Percentiles rank a stretch among this genome's conserved stretches.
Evolutionary conservation across 2,329 filamentous ascomycete species (phyloP).

Genomic region (Diaporthe citrichinensis): DNA sequence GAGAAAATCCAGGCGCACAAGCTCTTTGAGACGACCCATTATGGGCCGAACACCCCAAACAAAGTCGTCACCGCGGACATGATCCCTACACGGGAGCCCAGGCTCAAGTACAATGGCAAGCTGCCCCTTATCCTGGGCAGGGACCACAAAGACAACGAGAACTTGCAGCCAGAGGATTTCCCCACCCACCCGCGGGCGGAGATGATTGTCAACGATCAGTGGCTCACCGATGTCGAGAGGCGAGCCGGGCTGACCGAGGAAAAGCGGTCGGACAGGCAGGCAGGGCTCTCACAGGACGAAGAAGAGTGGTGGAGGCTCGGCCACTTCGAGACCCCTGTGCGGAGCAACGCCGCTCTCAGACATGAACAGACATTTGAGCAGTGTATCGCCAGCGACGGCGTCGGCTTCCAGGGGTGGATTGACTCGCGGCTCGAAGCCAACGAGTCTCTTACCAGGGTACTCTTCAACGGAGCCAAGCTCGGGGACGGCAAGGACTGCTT

Average conservation of each 20-base stretch:
- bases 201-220: slow-evolving; percentile 54
- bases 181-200: slow-evolving; percentile 25
- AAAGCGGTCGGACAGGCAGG: background rate
- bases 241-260: background rate
- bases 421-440: slow-evolving; percentile 39
- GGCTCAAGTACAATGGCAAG: slow-evolving; percentile 42
- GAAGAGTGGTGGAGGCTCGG: slow-evolving; percentile 38
- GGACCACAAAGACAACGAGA: background rate
- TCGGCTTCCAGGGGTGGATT: slow-evolving; percentile 43
- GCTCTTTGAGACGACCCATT: slow-evolving; percentile 54
- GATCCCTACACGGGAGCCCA: slow-evolving; percentile 49
- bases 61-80: slow-evolving; percentile 44
- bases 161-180: slow-evolving; percentile 22
- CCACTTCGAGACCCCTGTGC: slow-evolving; percentile 1
- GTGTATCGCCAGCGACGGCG: slow-evolving; percentile 46
- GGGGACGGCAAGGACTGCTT: slow-evolving; percentile 44
- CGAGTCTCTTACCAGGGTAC: background rate
- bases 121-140: slow-evolving; percentile 52
- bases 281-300: slow-evolving; percentile 43
- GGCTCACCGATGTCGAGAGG: slow-evolving; percentile 33
- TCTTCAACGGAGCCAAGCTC: slow-evolving; percentile 24
- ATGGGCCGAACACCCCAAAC: slow-evolving; percentile 49
- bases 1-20: slow-evolving; percentile 53
- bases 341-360: slow-evolving; percentile 51
- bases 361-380: slow-evolving; percentile 55